phyloP scores from a whole-genome alignment of 768 basidiomycete genomes.

The Lentinula aciculospora region DNA sequence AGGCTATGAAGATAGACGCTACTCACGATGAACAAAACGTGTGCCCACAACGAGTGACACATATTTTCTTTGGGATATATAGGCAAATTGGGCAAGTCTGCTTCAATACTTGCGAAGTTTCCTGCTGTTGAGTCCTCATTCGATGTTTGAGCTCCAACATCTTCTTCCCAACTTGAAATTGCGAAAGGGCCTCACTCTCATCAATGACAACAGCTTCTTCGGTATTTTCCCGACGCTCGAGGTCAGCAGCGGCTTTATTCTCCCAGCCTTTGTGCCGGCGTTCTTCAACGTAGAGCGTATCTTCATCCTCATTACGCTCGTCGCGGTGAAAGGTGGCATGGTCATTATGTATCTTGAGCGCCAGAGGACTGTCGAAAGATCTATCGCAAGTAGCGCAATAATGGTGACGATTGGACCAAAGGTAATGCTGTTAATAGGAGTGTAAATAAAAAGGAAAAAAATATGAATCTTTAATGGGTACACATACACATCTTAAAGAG shows the following conservation, averaged over 20 bases:
- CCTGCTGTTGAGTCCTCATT: neutral
- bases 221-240: conserved; percentile 17
- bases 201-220: conserved; percentile 13
- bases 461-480: neutral
- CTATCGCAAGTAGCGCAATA: conserved; percentile 24
- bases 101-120: conserved; percentile 6
- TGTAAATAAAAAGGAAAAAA: neutral
- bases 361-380: conserved; percentile 21
- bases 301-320: neutral
- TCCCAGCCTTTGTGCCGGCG: conserved; percentile 24
- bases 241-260: conserved; percentile 18
- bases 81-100: conserved; percentile 25
- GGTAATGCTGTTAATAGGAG: conserved; percentile 27
- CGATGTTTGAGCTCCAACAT: neutral
- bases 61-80: conserved; percentile 15
- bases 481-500: conserved; percentile 21
- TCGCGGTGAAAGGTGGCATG: conserved; percentile 22
- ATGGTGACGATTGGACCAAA: conserved; percentile 21
- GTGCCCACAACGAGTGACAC: conserved; percentile 24
- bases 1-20: neutral
- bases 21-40: conserved; percentile 27
- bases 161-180: neutral
- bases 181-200: conserved; percentile 8
- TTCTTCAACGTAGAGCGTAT: conserved; percentile 10
- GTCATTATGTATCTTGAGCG: conserved; percentile 24